A percentile compares a stretch with the other conserved stretches of the same genome.
phyloP scores from a whole-genome alignment of 2,329 filamentous ascomycete genomes.

The Chaetoscypha palmicola region DNA sequence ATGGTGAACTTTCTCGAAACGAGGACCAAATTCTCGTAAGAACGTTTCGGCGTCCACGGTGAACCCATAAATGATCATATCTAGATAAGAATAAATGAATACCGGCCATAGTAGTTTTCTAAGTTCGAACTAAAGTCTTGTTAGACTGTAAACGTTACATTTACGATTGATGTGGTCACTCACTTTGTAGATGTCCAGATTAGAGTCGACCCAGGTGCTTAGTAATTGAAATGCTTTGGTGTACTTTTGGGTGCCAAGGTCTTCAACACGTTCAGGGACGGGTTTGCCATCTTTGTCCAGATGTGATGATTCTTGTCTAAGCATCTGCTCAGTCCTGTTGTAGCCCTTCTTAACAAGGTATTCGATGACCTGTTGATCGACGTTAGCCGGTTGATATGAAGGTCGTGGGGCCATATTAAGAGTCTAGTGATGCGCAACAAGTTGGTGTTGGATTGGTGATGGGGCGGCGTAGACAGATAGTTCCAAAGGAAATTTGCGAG shows the following conservation, averaged over 20 bases:
- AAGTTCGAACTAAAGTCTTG: slow-evolving; percentile 66
- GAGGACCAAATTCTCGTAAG: slow-evolving; percentile 56
- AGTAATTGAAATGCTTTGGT: slow-evolving; percentile 66
- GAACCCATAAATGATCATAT: slow-evolving; percentile 67
- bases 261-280: slow-evolving; percentile 57
- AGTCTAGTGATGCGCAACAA: no score
- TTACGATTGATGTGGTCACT: slow-evolving; percentile 15
- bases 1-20: slow-evolving; percentile 70
- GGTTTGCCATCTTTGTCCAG: slow-evolving; percentile 76
- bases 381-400: slow-evolving; percentile 6
- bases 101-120: slow-evolving; percentile 84
- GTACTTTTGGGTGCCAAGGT: slow-evolving; percentile 70
- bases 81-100: slow-evolving; percentile 88
- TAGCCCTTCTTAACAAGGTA: slow-evolving; percentile 96
- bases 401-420: neutral
- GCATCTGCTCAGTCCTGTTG: slow-evolving; percentile 82
- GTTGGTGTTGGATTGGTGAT: no score
- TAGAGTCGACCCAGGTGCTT: slow-evolving; percentile 81
- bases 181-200: slow-evolving; percentile 89
- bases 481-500: no score
- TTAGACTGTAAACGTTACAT: neutral
- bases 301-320: slow-evolving; percentile 82
- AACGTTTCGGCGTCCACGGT: slow-evolving; percentile 67
- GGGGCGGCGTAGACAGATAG: no score
- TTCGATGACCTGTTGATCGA: slow-evolving; percentile 64